phyloP scores from a whole-genome alignment of 768 basidiomycete species.

The Mycena polygramma region DNA sequence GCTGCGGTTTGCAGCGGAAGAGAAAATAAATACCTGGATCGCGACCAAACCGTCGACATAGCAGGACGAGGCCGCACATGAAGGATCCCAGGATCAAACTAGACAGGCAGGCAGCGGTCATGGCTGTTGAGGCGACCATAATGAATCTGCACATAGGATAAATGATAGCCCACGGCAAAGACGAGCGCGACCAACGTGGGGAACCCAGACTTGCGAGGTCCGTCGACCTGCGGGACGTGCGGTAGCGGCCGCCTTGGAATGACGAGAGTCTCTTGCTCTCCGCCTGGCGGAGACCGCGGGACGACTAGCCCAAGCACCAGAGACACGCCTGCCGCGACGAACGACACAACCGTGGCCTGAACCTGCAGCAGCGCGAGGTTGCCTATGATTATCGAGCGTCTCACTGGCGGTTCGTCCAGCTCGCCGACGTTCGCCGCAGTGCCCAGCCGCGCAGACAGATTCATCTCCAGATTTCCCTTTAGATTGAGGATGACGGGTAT shows the following conservation, averaged over 20 bases:
- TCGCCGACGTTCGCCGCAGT: slow-evolving; percentile 96
- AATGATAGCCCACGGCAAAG: slow-evolving; percentile 28
- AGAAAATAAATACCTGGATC: slow-evolving; percentile 80
- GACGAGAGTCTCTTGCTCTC: slow-evolving; percentile 21
- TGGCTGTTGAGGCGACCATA: slow-evolving; percentile 82
- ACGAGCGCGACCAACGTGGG: slow-evolving; percentile 47
- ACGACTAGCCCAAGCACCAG: slow-evolving; percentile 79
- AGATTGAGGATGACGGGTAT: slow-evolving; percentile 95
- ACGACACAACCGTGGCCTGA: slow-evolving; percentile 91
- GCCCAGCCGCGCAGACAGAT: slow-evolving; percentile 93
- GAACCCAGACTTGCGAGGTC: slow-evolving; percentile 49
- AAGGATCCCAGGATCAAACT: slow-evolving; percentile 89
- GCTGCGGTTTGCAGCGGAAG: not conserved
- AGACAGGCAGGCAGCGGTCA: slow-evolving; percentile 85
- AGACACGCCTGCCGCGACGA: slow-evolving; percentile 84
- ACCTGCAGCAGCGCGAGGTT: slow-evolving; percentile 92
- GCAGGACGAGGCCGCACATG: slow-evolving; percentile 87
- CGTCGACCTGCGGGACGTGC: slow-evolving; percentile 29
- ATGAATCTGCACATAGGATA: slow-evolving; percentile 64
- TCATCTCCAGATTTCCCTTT: slow-evolving; percentile 99
- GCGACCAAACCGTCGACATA: slow-evolving; percentile 79
- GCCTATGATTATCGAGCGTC: slow-evolving; percentile 79
- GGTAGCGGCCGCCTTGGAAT: slow-evolving; percentile 32
- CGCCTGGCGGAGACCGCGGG: slow-evolving; percentile 49
- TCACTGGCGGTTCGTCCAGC: slow-evolving; percentile 77